Percentiles rank a stretch among this genome's conserved stretches.
phyloP scores from a whole-genome alignment of 441 rosid species.

The Pelargonium myrrhifolium region DNA sequence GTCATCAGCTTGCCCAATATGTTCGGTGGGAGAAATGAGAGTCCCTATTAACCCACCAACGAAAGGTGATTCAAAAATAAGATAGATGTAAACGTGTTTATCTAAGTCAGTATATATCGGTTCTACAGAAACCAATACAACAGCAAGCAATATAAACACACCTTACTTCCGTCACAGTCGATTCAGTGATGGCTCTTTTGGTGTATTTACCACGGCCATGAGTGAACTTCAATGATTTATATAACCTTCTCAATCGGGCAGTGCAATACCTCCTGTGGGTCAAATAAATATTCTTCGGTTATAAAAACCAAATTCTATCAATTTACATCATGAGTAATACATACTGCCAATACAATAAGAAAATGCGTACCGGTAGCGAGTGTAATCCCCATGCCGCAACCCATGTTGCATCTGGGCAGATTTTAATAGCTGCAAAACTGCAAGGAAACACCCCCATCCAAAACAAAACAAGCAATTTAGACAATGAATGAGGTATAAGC shows the following conservation, averaged over 20 bases:
- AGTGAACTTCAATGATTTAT: conserved; percentile 85
- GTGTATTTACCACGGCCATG: conserved; percentile 92
- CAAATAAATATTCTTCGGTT: conserved; percentile 15
- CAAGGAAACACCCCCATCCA: neutral
- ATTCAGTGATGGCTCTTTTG: conserved; percentile 54
- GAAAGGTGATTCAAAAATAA: neutral
- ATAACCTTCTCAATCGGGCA: conserved; percentile 88
- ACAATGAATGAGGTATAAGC: too few relatives aligned
- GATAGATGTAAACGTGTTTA: neutral
- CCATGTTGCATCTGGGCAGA: conserved; percentile 98
- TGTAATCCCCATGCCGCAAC: conserved; percentile 85
- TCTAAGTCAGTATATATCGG: neutral
- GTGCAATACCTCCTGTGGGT: conserved; percentile 83
- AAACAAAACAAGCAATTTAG: too few relatives aligned
- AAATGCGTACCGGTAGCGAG: conserved; percentile 68
- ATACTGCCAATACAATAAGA: neutral
- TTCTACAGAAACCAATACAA: neutral
- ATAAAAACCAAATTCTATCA: neutral
- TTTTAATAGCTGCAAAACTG: conserved; percentile 84
- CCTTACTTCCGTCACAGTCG: conserved; percentile 94
- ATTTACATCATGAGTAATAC: neutral
- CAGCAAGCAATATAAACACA: conserved; percentile 19
- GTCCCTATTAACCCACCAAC: neutral
- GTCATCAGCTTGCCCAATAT: neutral
- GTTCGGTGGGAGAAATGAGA: neutral